Evolutionary conservation across 768 basidiomycete species (phyloP), one percentile per base, ranked within the genome.

Genomic region (Floccularia luteovirens): DNA sequence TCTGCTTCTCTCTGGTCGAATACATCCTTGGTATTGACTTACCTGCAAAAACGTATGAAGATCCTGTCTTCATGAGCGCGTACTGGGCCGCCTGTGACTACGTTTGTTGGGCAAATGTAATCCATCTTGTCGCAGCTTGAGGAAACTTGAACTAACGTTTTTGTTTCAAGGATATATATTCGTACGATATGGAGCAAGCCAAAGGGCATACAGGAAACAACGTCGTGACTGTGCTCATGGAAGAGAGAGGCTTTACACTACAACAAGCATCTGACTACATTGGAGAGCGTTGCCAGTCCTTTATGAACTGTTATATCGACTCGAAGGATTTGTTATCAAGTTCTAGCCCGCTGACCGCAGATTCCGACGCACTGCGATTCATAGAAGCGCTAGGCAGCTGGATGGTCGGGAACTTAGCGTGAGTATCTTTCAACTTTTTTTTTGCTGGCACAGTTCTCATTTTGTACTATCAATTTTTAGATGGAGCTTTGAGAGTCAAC

Each of bases 121-220:
- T 74, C 59, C 16, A 22, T 27, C 12, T 34, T 31, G 21, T 34
- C 13, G 14, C 13, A 21, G 4, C 17, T 39, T 12, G 36, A 25
- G 25, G 21, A 37, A 25, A 19, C 33, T 36, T 42, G 12, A 45
- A 27, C 30, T 49, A 36, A 32, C 35, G 17, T 20, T 30, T 13
- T 40, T 46, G 36, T 30, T 21, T 32, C 14, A 49, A 82, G 81
- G 80, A 85, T 44, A 57, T 83, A 12, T 82, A 81, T 50, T 82
- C 79, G 5, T 85, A 83, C 57, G 75, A 81, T 55, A 76, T 80
- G 72, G 82, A 87, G 49, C 77, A 81, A 48, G 69, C 74, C 37
- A 73, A 73, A 48, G 83, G 80, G 14, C 72, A 76, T 38, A 64
- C 60, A 20, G 76, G 75, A 42, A 82, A 82, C 52, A 86, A 84